Percentiles rank a stretch among this genome's conserved stretches.
These are phyloP conservation scores for Podospora tetraspora DNA, from an alignment of 495 filamentous ascomycete species.

Conservation along the genomic window DNA sequence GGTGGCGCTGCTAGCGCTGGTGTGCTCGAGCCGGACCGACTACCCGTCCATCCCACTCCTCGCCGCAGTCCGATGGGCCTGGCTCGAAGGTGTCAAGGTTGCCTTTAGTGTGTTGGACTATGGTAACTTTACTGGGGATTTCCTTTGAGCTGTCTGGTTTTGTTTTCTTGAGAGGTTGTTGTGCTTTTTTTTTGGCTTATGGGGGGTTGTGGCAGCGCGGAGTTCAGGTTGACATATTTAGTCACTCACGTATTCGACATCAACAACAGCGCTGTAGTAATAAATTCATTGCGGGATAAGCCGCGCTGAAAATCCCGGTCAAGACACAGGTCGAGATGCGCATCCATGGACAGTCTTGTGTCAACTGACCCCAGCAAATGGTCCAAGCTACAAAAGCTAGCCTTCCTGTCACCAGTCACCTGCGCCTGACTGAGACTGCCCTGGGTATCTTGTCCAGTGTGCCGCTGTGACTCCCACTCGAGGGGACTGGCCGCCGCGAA, in stretches of 20 bases:
- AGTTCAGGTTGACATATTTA: conserved; percentile 3
- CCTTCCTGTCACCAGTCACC: conserved; percentile 8
- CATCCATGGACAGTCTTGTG: conserved; percentile 16
- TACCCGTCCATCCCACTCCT: conserved; percentile 60
- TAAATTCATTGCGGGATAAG: not conserved
- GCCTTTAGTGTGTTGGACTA: conserved; percentile 29
- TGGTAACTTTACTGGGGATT: conserved; percentile 24
- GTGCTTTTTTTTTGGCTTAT: not conserved
- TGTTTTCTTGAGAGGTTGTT: not conserved
- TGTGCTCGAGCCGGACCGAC: conserved; percentile 61
- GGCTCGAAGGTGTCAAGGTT: conserved; percentile 28
- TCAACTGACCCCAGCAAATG: conserved; percentile 19
- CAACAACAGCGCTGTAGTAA: not conserved
- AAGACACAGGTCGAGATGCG: conserved; percentile 13
- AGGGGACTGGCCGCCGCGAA: conserved; percentile 18
- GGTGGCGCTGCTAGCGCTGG: conserved; percentile 61
- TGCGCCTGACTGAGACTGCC: conserved; percentile 18
- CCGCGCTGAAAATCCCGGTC: not conserved
- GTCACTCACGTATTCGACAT: not conserved
- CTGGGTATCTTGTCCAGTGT: conserved; percentile 30
- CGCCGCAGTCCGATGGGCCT: conserved; percentile 45
- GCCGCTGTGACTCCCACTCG: conserved; percentile 17
- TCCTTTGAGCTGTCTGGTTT: not conserved
- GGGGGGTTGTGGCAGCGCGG: conserved; percentile 1
- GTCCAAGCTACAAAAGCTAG: conserved; percentile 15